Percentiles rank a stretch among this genome's conserved stretches.
phyloP scores from a whole-genome alignment of 2,329 filamentous ascomycete genomes.

The Calonectria honghensis region DNA sequence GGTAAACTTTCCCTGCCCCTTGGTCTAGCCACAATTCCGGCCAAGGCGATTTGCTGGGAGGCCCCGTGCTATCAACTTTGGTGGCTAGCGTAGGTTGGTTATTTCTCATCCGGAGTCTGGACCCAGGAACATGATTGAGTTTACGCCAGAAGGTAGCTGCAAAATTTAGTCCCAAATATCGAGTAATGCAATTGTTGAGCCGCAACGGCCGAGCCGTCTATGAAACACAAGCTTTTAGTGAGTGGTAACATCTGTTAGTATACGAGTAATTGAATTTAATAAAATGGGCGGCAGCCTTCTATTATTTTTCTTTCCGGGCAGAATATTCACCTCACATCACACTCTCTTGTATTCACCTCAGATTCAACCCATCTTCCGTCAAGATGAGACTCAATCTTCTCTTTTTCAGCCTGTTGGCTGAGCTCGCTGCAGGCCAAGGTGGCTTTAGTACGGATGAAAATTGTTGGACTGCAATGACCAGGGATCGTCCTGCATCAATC shows the following conservation, averaged over 20 bases:
- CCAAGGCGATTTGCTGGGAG: not conserved
- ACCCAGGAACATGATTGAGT: no score
- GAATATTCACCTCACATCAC: no score
- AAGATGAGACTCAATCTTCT: not conserved
- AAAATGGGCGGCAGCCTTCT: not conserved
- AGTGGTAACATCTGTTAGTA: not conserved
- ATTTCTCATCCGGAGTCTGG: not conserved
- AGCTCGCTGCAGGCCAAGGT: not conserved
- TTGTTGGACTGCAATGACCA: constrained; percentile 13
- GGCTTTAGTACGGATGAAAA: not conserved
- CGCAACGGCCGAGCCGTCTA: not conserved
- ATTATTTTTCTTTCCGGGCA: no score
- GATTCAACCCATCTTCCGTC: not conserved
- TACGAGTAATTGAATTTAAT: not conserved
- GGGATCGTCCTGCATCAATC: not conserved
- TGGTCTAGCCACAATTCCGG: not conserved
- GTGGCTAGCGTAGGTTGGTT: not conserved
- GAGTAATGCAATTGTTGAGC: not conserved
- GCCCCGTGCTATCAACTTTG: not conserved
- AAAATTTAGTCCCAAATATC: not conserved
- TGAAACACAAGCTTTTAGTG: not conserved
- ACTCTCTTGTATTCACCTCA: not conserved
- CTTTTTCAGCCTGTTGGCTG: not conserved
- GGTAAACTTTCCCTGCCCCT: not conserved
- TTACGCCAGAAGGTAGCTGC: not conserved